Percentiles rank a stretch among this genome's conserved stretches.
phyloP scores from a whole-genome alignment of 306 rosid species.

The Potentilla sterilis region DNA sequence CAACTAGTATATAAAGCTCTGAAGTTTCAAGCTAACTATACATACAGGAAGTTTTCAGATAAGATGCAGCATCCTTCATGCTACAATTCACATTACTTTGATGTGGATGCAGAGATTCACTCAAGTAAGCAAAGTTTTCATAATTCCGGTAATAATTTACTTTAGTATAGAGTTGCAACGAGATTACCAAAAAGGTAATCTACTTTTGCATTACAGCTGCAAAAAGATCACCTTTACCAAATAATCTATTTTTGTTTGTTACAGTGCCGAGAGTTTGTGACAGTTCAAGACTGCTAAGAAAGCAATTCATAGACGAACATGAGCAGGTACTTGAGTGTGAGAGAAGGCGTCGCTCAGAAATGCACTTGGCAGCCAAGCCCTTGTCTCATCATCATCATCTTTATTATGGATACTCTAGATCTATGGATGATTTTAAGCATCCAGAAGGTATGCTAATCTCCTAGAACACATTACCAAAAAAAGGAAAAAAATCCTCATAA shows the following conservation, averaged over 20 bases:
- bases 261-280: conserved; percentile 33
- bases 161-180: not conserved
- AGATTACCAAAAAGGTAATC: not conserved
- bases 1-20: not conserved
- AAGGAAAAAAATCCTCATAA: no score
- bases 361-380: conserved; percentile 24
- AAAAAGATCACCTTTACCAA: not conserved
- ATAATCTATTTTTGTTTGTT: not conserved
- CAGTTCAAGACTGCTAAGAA: conserved; percentile 32
- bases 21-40: not conserved
- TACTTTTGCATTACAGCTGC: not conserved
- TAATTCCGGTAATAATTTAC: not conserved
- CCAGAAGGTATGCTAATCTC: conserved; percentile 30
- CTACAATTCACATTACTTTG: conserved; percentile 31
- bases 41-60: conserved; percentile 37
- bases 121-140: conserved; percentile 27
- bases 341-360: conserved; percentile 26
- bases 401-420: conserved; percentile 22
- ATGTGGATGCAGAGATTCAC: conserved; percentile 39
- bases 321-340: conserved; percentile 37
- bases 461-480: no score
- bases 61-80: conserved; percentile 23
- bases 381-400: conserved; percentile 21
- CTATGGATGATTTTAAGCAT: conserved; percentile 25
- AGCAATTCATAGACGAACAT: conserved; percentile 33